Conservation (phyloP, 768 basidiomycete species). For the Podaxis mareebaensis region DNA sequence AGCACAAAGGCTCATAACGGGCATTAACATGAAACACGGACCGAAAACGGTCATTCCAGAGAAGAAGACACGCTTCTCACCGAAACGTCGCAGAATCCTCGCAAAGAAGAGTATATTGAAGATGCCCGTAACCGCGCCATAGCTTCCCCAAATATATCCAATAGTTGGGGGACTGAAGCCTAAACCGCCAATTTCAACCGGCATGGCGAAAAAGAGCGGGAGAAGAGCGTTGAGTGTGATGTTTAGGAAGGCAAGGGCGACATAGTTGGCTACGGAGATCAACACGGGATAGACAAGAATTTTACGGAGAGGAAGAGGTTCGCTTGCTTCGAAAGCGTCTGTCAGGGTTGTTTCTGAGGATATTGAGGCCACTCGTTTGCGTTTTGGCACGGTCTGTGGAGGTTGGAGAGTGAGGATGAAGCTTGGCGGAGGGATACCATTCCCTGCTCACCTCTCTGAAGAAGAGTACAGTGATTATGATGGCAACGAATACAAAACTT, state of each 20-base stretch:
- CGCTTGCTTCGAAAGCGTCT: conserved; percentile 20
- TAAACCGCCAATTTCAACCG: conserved; percentile 65
- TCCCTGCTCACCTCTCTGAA: conserved; percentile 43
- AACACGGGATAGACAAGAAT: conserved; percentile 57
- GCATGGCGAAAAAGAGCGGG: conserved; percentile 71
- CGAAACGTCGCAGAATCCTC: conserved; percentile 40
- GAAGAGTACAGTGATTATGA: conserved; percentile 33
- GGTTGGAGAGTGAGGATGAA: background rate
- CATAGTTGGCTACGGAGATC: conserved; percentile 71
- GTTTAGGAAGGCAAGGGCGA: conserved; percentile 61
- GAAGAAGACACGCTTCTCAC: conserved; percentile 43
- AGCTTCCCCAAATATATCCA: conserved; percentile 53
- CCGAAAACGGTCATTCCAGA: conserved; percentile 36
- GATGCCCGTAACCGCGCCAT: conserved; percentile 38
- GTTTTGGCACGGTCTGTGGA: conserved; percentile 31
- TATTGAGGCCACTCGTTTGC: conserved; percentile 17
- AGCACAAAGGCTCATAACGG: conserved; percentile 46
- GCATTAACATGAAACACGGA: conserved; percentile 44
- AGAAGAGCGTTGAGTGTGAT: conserved; percentile 54
- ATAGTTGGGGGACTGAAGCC: conserved; percentile 62
- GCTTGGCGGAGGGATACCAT: background rate
- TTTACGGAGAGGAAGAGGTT: conserved; percentile 42
- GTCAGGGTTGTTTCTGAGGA: conserved; percentile 20
- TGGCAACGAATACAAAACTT: conserved; percentile 33
- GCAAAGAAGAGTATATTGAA: conserved; percentile 46